phyloP scores from a whole-genome alignment of 2,329 filamentous ascomycete genomes.

The Calycina marina region DNA sequence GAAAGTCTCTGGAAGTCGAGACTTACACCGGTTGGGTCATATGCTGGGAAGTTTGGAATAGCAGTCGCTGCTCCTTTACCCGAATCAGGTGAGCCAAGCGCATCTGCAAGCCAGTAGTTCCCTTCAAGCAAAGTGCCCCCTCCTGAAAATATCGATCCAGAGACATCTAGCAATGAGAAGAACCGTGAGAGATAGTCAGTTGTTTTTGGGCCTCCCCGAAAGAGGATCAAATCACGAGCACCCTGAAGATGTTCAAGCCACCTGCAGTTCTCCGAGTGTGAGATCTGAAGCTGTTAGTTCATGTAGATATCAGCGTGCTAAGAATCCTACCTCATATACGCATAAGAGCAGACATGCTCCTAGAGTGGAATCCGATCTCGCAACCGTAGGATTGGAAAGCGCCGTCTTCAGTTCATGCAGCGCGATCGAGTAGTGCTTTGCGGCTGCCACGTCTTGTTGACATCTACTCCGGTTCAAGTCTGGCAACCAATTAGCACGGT shows the following conservation, averaged over 20 bases:
- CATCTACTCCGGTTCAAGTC: slow-evolving; percentile 14
- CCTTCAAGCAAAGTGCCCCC: slow-evolving; percentile 18
- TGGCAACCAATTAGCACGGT: too few species aligned
- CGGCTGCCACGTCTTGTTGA: slow-evolving; percentile 15
- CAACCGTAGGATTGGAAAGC: slow-evolving; percentile 14
- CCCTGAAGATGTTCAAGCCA: slow-evolving; percentile 21
- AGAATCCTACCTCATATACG: slow-evolving; percentile 18
- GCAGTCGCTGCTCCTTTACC: background rate
- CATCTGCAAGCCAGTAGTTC: slow-evolving; percentile 20
- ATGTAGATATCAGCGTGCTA: background rate
- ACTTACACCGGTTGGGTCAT: slow-evolving; percentile 13
- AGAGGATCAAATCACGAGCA: slow-evolving; percentile 19
- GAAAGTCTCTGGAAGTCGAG: background rate
- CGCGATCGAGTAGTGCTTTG: slow-evolving; percentile 18
- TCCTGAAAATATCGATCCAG: slow-evolving; percentile 17
- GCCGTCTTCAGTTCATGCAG: slow-evolving; percentile 14
- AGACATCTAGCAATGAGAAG: slow-evolving; percentile 20
- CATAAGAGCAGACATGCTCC: slow-evolving; percentile 20
- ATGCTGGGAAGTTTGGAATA: slow-evolving; percentile 17
- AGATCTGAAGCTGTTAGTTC: slow-evolving; percentile 13
- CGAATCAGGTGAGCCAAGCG: slow-evolving; percentile 1
- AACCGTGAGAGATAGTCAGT: slow-evolving; percentile 18
- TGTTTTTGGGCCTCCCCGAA: slow-evolving; percentile 16
- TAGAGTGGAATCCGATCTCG: slow-evolving; percentile 16
- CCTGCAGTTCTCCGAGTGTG: slow-evolving; percentile 15